Base-by-base conservation (phyloP, 1,284 basidiomycete genomes). In the Cryptococcus sp. region DNA sequence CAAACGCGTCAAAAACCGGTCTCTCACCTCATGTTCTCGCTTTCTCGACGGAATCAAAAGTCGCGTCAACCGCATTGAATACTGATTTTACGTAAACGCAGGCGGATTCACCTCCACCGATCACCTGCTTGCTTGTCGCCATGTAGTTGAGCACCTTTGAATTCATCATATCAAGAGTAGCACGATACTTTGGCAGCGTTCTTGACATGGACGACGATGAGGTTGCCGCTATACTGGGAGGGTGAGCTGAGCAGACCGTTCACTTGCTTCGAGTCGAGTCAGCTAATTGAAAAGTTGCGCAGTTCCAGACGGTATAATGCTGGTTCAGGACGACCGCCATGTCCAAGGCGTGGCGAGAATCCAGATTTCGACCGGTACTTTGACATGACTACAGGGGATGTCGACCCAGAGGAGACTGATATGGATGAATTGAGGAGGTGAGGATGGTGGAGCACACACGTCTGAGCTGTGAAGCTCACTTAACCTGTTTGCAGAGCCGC, bases 311-410 rank as follows among this genome's bases (percentile, higher is more conserved):
- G 17, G 22, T 50, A 53, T 42, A 39, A 50, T 11, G 27, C 57
- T 23, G 20, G 39, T 19, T 20, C 52, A 25, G 11, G n/a, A 17
- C 52, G 56, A 20, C 50, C 50, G 11, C 46, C 62, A 13, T 44
- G 57, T 27, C 73, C 71, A 16, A 54, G 50, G 4, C 59, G 55
- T 35, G 74, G 74, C 4, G 54, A 57, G 47, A 67, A 76, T 48
- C 23, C 45, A 11, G 70, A 70, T 16, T 76, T 76, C 48, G 74
- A 76, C 52, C n/a, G 20, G 13, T 66, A 73, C 41, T 69, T 67
- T 46, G 58, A 62, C 16, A 47, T 60, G 11, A 53, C 53, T 0
- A 51, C 62, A 3, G 60, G 61, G 0, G 62, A 60, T 8, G 44
- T 70, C 27, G 65, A 70, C 41, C 59, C 61, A 3, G 48, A 57